These are phyloP conservation scores for Lactarius indigo DNA, from an alignment of 768 basidiomycete genomes.

Conservation along the genomic window DNA sequence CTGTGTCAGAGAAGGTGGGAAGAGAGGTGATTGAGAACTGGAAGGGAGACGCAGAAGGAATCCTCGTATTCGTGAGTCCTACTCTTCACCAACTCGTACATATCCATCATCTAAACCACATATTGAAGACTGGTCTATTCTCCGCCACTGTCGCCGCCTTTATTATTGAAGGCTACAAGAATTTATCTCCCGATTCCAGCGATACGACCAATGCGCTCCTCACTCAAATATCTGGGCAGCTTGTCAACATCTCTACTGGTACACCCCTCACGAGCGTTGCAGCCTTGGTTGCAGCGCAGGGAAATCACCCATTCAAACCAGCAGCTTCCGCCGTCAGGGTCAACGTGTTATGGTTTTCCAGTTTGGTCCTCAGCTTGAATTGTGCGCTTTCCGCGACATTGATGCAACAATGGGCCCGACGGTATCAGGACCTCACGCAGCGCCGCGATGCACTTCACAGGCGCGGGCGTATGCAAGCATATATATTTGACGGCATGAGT, in stretches of 20 bases:
- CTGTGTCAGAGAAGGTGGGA: constrained; percentile 3
- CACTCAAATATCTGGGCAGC: too few relatives aligned
- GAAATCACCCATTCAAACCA: too few relatives aligned
- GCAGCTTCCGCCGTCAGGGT: not conserved
- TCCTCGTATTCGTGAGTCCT: constrained; percentile 16
- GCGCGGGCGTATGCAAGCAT: not conserved
- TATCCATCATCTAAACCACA: too few relatives aligned
- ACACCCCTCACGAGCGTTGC: too few relatives aligned
- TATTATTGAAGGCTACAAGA: too few relatives aligned
- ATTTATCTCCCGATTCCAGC: too few relatives aligned
- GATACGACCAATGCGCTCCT: too few relatives aligned
- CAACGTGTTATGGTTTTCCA: constrained; percentile 19
- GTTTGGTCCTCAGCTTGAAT: constrained; percentile 6
- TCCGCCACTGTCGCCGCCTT: too few relatives aligned
- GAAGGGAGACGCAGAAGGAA: constrained; percentile 7
- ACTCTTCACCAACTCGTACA: too few relatives aligned
- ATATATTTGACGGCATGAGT: not conserved
- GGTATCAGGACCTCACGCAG: not conserved
- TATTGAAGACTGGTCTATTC: too few relatives aligned
- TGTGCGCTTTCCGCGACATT: constrained; percentile 14
- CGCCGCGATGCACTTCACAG: not conserved
- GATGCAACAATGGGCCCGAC: constrained; percentile 9
- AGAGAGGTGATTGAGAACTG: constrained; percentile 1
- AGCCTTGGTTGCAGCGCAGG: too few relatives aligned
- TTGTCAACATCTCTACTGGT: too few relatives aligned